Evolutionary conservation across 768 basidiomycete species (phyloP), one percentile per base, ranked within the genome.

Genomic region (Boletellus ananiceps): DNA sequence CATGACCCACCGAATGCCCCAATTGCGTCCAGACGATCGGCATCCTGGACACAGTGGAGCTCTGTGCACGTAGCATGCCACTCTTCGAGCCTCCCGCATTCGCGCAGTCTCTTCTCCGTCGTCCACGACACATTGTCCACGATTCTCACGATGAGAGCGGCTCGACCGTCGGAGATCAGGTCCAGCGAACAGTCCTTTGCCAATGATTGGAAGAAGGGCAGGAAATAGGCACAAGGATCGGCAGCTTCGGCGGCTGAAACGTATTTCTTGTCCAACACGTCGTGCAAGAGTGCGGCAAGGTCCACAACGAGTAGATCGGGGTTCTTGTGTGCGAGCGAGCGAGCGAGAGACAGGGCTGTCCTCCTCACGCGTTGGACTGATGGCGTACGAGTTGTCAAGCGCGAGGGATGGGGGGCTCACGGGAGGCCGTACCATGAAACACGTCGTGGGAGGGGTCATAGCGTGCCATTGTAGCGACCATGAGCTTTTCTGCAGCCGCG

Each of bases 241-340:
- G 77, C 71, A 12, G 80, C 77, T 57, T 79, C 66, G 47, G 72
- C 74, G 12, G 74, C 65, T 2, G 82, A 70, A 15, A 84, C 82
- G 60, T 92, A 90, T 72, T 92, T 91, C 71, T 86, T 88, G 76
- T 91, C 88, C 31, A 89, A 71, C 36, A 93, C 76, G 66, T 95
- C 92, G 60, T 94, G 93, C 39, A 94, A 78, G 34, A 95, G 77
- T n/a, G 93, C 86, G 27, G 87, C 85, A 40, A 94, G 71, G 66
- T 94, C 92, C 19, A 94, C 78, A 5, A 82, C 77, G 18, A 93
- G 69, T 2, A 93, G 67, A 70, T 94, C 88, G 2, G 83, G 82
- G 36, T 68, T 68, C 12, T 69, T 64, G 8, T 71, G 52, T 8
- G 68, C 54, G 27, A 79, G 56, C 12, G 74, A 69, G 14, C 69